Percentiles rank a stretch among this genome's conserved stretches.
Conservation (phyloP, 2,329 filamentous ascomycete genomes). For the Colletotrichum falcatum region DNA sequence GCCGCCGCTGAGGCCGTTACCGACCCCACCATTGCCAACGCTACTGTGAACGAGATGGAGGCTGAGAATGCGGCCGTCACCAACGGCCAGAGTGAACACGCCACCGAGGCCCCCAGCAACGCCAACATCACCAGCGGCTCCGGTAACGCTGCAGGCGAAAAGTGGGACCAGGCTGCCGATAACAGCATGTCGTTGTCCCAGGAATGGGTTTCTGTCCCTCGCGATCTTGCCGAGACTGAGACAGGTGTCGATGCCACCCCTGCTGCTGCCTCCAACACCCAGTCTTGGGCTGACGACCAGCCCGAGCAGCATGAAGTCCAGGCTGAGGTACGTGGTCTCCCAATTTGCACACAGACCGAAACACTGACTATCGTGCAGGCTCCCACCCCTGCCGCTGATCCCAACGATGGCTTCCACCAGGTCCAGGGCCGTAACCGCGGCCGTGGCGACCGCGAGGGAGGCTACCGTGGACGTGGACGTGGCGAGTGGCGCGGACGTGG, state of each 20-base stretch:
- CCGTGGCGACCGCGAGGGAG: slow-evolving; percentile 65
- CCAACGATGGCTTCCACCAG: slow-evolving; percentile 78
- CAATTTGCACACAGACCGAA: neutral
- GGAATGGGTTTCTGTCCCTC: slow-evolving; percentile 76
- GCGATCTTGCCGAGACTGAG: slow-evolving; percentile 80
- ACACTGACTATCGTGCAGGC: slow-evolving; percentile 20
- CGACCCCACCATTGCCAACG: slow-evolving; percentile 76
- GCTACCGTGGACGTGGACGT: slow-evolving; percentile 56
- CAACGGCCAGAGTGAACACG: slow-evolving; percentile 58
- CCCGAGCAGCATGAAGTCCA: slow-evolving; percentile 73
- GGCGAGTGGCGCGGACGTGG: slow-evolving; percentile 65
- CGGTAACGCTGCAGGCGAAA: slow-evolving; percentile 72
- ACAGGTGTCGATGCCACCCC: slow-evolving; percentile 72
- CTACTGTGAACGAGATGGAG: slow-evolving; percentile 75
- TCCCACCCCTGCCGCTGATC: slow-evolving; percentile 54
- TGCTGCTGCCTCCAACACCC: slow-evolving; percentile 64
- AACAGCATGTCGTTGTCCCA: slow-evolving; percentile 59
- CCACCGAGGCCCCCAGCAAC: slow-evolving; percentile 59
- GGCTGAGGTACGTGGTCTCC: slow-evolving; percentile 53
- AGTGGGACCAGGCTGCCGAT: slow-evolving; percentile 70
- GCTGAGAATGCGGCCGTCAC: slow-evolving; percentile 55
- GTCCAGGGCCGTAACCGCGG: slow-evolving; percentile 72
- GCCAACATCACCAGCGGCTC: slow-evolving; percentile 63
- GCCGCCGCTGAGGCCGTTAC: slow-evolving; percentile 56
- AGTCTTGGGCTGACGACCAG: slow-evolving; percentile 88